Percentiles rank a stretch among this genome's conserved stretches.
phyloP scores from a whole-genome alignment of 306 rosid species.

The Acacia confusa region DNA sequence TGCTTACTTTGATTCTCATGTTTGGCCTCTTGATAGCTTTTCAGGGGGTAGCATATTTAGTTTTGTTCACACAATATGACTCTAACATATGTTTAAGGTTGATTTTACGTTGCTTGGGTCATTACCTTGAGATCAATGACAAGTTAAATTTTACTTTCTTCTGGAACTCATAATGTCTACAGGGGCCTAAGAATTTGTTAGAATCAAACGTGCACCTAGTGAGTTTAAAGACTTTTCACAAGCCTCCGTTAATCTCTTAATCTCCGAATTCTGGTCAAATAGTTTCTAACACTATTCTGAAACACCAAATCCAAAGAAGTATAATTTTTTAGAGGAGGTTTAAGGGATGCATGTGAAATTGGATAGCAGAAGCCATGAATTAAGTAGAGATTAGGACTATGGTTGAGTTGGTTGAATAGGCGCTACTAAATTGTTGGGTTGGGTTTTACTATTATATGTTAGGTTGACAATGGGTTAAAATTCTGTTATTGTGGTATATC shows the following conservation, averaged over 20 bases:
- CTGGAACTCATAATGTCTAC: not conserved
- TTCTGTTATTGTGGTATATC: not conserved
- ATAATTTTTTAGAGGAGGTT: not conserved
- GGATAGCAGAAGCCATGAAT: not conserved
- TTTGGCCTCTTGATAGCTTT: not conserved
- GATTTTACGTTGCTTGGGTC: not conserved
- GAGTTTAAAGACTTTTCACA: not conserved
- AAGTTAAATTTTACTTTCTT: not conserved
- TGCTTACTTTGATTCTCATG: conserved; percentile 18
- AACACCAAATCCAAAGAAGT: not conserved
- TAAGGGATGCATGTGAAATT: not conserved
- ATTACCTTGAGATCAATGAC: not conserved
- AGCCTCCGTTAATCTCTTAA: not conserved
- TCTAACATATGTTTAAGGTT: not conserved
- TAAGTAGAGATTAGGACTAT: not conserved
- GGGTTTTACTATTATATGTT: not conserved
- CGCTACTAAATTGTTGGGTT: not conserved
- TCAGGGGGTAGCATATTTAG: not conserved
- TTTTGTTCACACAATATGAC: not conserved
- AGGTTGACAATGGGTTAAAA: not conserved
- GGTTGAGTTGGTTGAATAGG: not conserved
- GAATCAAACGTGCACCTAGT: not conserved
- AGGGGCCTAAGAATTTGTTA: not conserved
- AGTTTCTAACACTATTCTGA: not conserved
- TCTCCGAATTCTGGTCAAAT: not conserved